Conservation (phyloP, 495 filamentous ascomycete species). For the Chlorociboria aeruginascens region DNA sequence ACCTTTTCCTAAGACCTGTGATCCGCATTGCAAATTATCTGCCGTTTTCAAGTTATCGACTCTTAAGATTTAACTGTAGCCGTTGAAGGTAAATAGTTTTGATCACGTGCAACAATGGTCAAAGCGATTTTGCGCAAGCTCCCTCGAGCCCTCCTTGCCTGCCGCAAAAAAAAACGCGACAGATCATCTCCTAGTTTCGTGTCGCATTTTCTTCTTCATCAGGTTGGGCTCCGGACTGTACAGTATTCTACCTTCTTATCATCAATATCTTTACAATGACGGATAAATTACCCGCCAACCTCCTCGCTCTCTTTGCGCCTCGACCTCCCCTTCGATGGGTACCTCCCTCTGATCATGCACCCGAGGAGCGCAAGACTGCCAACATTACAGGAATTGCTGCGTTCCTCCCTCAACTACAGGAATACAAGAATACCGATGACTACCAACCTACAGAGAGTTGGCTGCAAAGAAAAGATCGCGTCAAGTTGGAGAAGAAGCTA, state of each 20-base stretch:
- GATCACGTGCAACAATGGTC: conserved; percentile 2
- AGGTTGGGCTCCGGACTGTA: background rate
- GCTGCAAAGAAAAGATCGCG: conserved; percentile 72
- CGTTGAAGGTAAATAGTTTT: background rate
- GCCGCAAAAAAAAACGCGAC: background rate
- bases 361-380: conserved; percentile 67
- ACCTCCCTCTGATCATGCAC: conserved; percentile 67
- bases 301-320: conserved; percentile 87
- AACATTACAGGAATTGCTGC: conserved; percentile 60
- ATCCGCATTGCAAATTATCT: conserved; percentile 50
- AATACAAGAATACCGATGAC: conserved; percentile 58
- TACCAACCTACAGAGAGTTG: conserved; percentile 85
- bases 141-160: too few relatives aligned
- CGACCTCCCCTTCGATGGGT: conserved; percentile 87
- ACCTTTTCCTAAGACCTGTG: conserved; percentile 40
- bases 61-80: background rate
- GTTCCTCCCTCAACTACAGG: conserved; percentile 55
- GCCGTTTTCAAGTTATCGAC: background rate
- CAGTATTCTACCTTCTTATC: background rate
- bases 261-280: conserved; percentile 49
- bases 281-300: conserved; percentile 84
- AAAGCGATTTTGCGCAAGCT: background rate
- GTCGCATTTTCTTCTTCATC: background rate
- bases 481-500: conserved; percentile 66
- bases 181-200: background rate